These are phyloP conservation scores for Coemansia sp. DNA, from an alignment of 192 early-diverging fungal genomes.

Conservation along the genomic window DNA sequence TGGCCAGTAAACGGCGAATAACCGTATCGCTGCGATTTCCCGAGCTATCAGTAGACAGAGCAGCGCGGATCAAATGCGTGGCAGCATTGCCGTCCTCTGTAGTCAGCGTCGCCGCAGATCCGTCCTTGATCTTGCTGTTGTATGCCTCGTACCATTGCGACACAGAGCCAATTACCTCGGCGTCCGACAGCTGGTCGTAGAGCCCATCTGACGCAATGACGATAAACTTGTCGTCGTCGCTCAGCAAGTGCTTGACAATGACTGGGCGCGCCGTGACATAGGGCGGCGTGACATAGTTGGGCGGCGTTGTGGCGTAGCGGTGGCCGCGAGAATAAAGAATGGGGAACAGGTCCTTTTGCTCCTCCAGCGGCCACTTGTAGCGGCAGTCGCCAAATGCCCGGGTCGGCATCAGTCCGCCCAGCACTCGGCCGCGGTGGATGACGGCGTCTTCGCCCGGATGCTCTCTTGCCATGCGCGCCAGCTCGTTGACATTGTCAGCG, in stretches of 20 bases:
- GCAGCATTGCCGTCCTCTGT: conserved; percentile 60
- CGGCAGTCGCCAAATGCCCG: conserved; percentile 61
- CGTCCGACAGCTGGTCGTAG: conserved; percentile 65
- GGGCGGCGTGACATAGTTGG: conserved; percentile 57
- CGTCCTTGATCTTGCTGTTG: neutral
- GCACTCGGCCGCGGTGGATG: conserved; percentile 55
- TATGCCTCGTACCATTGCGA: conserved; percentile 22
- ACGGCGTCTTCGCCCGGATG: conserved; percentile 72
- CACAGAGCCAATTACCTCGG: conserved; percentile 44
- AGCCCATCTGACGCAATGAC: conserved; percentile 76
- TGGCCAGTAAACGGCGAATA: conserved; percentile 60
- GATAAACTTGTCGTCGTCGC: conserved; percentile 59
- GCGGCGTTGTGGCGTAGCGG: conserved; percentile 11
- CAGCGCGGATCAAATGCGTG: conserved; percentile 69
- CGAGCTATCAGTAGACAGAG: conserved; percentile 49
- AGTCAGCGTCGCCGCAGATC: conserved; percentile 3
- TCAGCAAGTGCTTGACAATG: conserved; percentile 55
- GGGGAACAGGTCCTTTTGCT: conserved; percentile 38
- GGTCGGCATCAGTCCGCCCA: conserved; percentile 49
- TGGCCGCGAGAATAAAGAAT: conserved; percentile 12
- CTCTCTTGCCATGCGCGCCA: conserved; percentile 56
- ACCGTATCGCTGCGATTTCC: conserved; percentile 61
- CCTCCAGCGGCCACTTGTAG: conserved; percentile 61
- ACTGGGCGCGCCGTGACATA: conserved; percentile 72
- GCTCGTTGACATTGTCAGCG: conserved; percentile 54